Conservation (phyloP, 2,329 filamentous ascomycete genomes). For the Cadophora gregata region DNA sequence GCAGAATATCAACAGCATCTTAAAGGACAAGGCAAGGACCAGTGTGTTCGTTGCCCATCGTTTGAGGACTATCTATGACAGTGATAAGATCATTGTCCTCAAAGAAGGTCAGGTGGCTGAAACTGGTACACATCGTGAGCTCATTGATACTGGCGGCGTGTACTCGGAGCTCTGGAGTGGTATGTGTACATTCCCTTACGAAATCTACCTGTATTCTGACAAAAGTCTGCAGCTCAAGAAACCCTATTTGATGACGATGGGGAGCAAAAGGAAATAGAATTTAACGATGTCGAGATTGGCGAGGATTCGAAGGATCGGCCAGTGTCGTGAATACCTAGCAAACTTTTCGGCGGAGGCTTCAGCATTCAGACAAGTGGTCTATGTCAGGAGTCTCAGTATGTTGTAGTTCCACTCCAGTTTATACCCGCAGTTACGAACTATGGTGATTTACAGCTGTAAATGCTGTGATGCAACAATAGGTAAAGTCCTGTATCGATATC, state of each 20-base stretch:
- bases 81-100: slow-evolving; percentile 90
- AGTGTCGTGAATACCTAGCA: not conserved
- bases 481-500: slow-evolving; percentile 4
- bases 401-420: not conserved
- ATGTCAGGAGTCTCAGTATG: not conserved
- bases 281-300: slow-evolving; percentile 28
- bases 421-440: not conserved
- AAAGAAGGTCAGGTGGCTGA: slow-evolving; percentile 86
- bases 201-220: slow-evolving; percentile 26
- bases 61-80: slow-evolving; percentile 90
- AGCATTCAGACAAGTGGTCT: not conserved
- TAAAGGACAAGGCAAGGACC: slow-evolving; percentile 86
- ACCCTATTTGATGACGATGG: slow-evolving; percentile 59
- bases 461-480: not conserved
- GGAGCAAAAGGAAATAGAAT: slow-evolving; percentile 46
- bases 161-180: slow-evolving; percentile 92
- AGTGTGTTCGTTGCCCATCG: slow-evolving; percentile 96
- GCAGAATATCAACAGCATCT: slow-evolving; percentile 89
- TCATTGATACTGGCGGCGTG: slow-evolving; percentile 79
- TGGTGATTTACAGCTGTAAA: not conserved
- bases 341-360: not conserved
- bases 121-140: slow-evolving; percentile 82
- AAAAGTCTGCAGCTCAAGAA: slow-evolving; percentile 61
- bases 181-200: slow-evolving; percentile 53
- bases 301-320: slow-evolving; percentile 27